Evolutionary conservation across 2,329 filamentous ascomycete species (phyloP).

Genomic region (Sporothrix pseudoabietina): DNA sequence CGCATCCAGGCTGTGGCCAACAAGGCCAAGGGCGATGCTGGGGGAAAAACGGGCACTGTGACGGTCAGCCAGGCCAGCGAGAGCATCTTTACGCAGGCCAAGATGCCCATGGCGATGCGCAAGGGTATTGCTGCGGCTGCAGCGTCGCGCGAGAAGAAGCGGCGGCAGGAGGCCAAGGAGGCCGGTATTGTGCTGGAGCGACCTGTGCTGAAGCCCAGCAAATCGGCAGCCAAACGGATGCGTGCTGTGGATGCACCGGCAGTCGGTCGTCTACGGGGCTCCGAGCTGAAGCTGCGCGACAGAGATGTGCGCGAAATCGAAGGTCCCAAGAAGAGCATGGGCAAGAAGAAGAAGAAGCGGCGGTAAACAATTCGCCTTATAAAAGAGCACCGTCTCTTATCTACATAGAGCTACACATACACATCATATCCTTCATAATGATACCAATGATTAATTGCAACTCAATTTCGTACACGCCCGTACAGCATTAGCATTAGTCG

Average conservation of each 20-base stretch:
- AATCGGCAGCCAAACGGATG: slow-evolving; percentile 46
- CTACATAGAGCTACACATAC: neutral
- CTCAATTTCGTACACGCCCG: too few species aligned
- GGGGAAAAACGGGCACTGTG: slow-evolving; percentile 65
- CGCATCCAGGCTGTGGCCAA: slow-evolving; percentile 79
- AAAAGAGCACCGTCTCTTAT: neutral
- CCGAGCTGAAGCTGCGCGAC: slow-evolving; percentile 76
- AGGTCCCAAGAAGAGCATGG: slow-evolving; percentile 47
- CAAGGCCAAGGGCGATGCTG: slow-evolving; percentile 48
- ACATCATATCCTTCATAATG: neutral
- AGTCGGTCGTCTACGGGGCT: slow-evolving; percentile 78
- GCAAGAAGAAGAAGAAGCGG: slow-evolving; percentile 40
- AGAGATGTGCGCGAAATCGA: slow-evolving; percentile 74
- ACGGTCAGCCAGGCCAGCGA: slow-evolving; percentile 63
- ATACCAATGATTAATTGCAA: neutral
- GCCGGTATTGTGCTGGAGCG: slow-evolving; percentile 87
- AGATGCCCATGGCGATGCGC: slow-evolving; percentile 85
- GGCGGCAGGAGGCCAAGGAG: slow-evolving; percentile 79
- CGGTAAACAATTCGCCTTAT: neutral
- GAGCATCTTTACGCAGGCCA: slow-evolving; percentile 74
- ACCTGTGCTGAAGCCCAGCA: slow-evolving; percentile 35
- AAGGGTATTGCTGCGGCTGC: slow-evolving; percentile 79
- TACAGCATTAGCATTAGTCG: too few species aligned
- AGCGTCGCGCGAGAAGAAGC: slow-evolving; percentile 64
- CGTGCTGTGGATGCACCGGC: slow-evolving; percentile 68